A percentile compares a stretch with the other conserved stretches of the same genome.
These are phyloP conservation scores for Russula abietina DNA, from an alignment of 768 basidiomycete genomes.

Conservation along the genomic window DNA sequence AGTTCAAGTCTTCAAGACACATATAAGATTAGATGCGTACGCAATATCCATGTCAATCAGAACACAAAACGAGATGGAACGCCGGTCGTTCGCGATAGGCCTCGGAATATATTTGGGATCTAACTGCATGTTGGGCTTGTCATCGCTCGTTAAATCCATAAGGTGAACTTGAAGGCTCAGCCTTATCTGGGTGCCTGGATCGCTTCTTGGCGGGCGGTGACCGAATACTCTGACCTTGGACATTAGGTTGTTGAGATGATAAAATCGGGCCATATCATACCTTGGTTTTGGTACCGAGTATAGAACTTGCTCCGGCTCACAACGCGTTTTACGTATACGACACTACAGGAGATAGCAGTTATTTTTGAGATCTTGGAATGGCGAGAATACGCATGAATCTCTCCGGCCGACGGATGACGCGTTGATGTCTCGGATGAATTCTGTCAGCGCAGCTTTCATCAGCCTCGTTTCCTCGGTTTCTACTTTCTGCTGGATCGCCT, in stretches of 20 bases:
- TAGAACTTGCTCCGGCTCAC: neutral
- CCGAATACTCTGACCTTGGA: constrained; percentile 5
- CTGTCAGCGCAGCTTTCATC: neutral
- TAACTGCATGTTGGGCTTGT: constrained; percentile 16
- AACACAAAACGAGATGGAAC: constrained; percentile 4
- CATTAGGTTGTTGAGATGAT: neutral
- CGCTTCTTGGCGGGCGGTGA: constrained; percentile 6
- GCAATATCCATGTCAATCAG: constrained; percentile 2
- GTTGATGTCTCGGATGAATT: constrained; percentile 17
- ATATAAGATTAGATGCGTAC: neutral
- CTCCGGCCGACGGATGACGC: neutral
- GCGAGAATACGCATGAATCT: constrained; percentile 8
- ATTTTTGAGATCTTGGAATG: neutral
- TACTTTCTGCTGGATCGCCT: constrained; percentile 10
- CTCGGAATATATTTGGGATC: constrained; percentile 13
- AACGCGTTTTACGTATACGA: neutral
- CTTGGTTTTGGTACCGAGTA: constrained; percentile 1
- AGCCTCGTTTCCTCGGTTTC: neutral
- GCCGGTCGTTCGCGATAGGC: constrained; percentile 9
- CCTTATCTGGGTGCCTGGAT: constrained; percentile 1
- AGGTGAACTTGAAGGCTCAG: constrained; percentile 2
- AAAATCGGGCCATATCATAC: neutral
- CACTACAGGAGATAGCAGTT: neutral
- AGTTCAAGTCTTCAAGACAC: neutral
- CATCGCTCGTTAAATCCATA: constrained; percentile 9